These are phyloP conservation scores for Thalia dealbata DNA, from an alignment of 176 grass and related monocot genomes.

Conservation along the genomic window DNA sequence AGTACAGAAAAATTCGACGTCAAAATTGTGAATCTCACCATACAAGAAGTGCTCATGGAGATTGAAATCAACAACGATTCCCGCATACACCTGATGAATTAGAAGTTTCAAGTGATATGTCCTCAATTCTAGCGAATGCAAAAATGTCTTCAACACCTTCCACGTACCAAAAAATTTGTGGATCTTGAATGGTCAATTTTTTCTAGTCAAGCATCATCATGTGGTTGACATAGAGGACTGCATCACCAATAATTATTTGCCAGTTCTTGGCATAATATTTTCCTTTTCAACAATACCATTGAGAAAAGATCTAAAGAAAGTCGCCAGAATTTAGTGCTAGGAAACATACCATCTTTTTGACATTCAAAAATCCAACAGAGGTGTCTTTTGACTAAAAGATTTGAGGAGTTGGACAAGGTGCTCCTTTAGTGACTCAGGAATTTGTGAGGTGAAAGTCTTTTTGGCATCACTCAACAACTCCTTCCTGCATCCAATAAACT, in stretches of 20 bases:
- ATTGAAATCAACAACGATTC: constrained; percentile 5
- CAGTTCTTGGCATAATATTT: not conserved
- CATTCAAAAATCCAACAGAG: constrained; percentile 27
- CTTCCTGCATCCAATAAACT: constrained; percentile 40
- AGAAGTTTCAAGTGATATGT: not conserved
- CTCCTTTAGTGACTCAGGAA: constrained; percentile 48
- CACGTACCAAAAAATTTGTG: constrained; percentile 9
- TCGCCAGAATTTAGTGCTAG: not conserved
- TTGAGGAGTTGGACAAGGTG: constrained; percentile 41
- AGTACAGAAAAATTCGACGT: constrained; percentile 18
- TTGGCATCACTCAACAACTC: constrained; percentile 46
- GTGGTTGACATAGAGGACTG: constrained; percentile 7
- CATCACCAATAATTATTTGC: not conserved
- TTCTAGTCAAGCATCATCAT: constrained; percentile 1
- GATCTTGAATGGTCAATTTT: not conserved
- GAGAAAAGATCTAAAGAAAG: not conserved
- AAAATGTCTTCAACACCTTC: not conserved
- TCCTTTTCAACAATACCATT: not conserved
- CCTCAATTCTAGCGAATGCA: not conserved
- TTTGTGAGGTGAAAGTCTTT: constrained; percentile 41
- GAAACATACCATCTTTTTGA: not conserved
- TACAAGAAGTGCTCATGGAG: constrained; percentile 6
- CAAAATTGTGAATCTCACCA: constrained; percentile 19
- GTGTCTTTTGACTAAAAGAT: constrained; percentile 40
- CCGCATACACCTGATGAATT: constrained; percentile 17